phyloP scores from a whole-genome alignment of 768 basidiomycete genomes.

The Tricholoma matsutake region DNA sequence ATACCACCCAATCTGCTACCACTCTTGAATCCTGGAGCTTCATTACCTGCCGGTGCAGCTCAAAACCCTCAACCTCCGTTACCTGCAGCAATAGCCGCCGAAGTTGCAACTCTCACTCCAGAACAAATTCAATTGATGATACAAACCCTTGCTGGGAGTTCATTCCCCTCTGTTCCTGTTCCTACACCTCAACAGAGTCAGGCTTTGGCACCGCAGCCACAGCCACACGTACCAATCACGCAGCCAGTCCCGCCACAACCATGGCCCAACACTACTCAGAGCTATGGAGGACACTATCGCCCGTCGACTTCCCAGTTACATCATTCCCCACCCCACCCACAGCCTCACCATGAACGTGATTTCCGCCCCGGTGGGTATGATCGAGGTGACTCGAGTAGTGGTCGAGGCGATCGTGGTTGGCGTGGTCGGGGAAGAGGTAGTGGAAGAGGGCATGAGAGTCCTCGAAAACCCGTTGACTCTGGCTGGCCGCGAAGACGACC shows the following conservation, averaged over 20 bases:
- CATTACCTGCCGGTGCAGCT: conserved; percentile 18
- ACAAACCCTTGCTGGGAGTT: conserved; percentile 48
- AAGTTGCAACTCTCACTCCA: conserved; percentile 71
- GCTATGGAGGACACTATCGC: conserved; percentile 14
- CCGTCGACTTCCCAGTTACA: neutral
- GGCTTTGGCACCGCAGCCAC: conserved; percentile 1
- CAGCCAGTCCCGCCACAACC: conserved; percentile 18
- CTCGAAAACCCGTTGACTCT: conserved; percentile 46
- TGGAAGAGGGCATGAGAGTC: conserved; percentile 28
- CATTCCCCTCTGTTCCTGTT: conserved; percentile 23
- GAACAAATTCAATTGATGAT: conserved; percentile 74
- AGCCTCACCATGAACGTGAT: conserved; percentile 10
- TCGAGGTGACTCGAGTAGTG: conserved; percentile 20
- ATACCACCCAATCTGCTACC: conserved; percentile 17
- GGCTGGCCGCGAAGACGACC: conserved; percentile 51
- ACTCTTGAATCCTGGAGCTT: conserved; percentile 13
- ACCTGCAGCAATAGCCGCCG: conserved; percentile 58
- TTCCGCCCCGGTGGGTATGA: conserved; percentile 27
- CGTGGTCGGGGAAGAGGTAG: conserved; percentile 35
- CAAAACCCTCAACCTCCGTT: conserved; percentile 19
- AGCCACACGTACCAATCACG: conserved; percentile 8
- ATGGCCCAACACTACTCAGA: conserved; percentile 9
- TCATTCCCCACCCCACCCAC: conserved; percentile 12
- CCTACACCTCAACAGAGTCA: conserved; percentile 11
- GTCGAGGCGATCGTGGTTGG: conserved; percentile 19